These are phyloP conservation scores for Aureoboletus auriporus DNA, from an alignment of 768 basidiomycete species.

Conservation along the genomic window DNA sequence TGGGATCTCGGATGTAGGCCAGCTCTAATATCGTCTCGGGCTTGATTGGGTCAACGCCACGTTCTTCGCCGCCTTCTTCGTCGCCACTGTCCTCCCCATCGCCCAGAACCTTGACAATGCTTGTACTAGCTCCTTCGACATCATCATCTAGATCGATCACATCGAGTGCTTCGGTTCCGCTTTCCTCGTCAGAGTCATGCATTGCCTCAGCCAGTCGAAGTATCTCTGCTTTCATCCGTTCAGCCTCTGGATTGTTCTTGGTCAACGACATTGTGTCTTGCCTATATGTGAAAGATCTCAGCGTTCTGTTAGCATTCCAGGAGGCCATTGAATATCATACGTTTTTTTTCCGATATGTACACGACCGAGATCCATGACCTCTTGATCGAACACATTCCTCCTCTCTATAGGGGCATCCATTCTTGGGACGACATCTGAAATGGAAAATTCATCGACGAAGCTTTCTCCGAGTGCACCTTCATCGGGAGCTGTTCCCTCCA, in stretches of 20 bases:
- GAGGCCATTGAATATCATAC: slow-evolving; percentile 32
- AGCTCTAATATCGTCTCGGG: slow-evolving; percentile 69
- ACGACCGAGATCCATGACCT: slow-evolving; percentile 58
- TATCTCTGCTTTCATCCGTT: slow-evolving; percentile 80
- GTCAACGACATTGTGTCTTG: slow-evolving; percentile 43
- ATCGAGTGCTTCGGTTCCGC: slow-evolving; percentile 21
- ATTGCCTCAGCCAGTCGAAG: slow-evolving; percentile 70
- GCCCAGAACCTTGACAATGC: slow-evolving; percentile 44
- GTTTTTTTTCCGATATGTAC: slow-evolving; percentile 64
- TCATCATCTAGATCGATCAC: slow-evolving; percentile 52
- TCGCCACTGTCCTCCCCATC: slow-evolving; percentile 54
- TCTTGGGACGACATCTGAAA: neutral
- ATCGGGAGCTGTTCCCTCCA: slow-evolving; percentile 66
- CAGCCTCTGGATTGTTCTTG: slow-evolving; percentile 57
- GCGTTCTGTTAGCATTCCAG: neutral
- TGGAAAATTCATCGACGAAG: neutral
- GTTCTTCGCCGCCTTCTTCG: slow-evolving; percentile 30
- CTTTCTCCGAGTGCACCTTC: slow-evolving; percentile 25
- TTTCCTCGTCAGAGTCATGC: slow-evolving; percentile 61
- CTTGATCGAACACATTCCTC: slow-evolving; percentile 73
- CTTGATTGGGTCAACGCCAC: slow-evolving; percentile 23
- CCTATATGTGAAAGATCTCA: slow-evolving; percentile 26
- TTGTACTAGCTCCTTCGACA: slow-evolving; percentile 38
- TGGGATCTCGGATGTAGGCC: slow-evolving; percentile 72
- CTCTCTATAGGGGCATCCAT: slow-evolving; percentile 38